Conservation (phyloP, 495 filamentous ascomycete species). For the Neurospora sp. region DNA sequence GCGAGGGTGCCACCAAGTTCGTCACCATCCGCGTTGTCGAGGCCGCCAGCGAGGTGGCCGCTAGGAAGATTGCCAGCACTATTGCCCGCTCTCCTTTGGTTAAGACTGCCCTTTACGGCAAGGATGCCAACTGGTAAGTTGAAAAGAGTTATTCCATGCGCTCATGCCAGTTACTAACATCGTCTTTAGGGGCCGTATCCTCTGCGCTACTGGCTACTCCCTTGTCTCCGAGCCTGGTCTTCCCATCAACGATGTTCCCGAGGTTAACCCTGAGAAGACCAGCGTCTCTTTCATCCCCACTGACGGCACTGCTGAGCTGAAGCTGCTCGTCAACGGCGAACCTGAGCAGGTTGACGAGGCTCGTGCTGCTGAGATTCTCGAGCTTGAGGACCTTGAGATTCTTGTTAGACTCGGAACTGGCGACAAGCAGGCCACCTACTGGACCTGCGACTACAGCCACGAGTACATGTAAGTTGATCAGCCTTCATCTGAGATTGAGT, state of each 20-base stretch:
- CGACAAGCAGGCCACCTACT: constrained; percentile 69
- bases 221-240: constrained; percentile 53
- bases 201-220: constrained; percentile 90
- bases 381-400: constrained; percentile 78
- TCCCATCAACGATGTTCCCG: constrained; percentile 42
- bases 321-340: constrained; percentile 81
- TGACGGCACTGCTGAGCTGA: constrained; percentile 71
- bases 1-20: constrained; percentile 97
- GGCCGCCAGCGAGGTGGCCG: constrained; percentile 53
- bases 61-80: constrained; percentile 64
- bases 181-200: constrained; percentile 59
- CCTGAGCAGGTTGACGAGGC: constrained; percentile 85
- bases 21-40: constrained; percentile 82
- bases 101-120: constrained; percentile 93
- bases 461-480: constrained; percentile 60
- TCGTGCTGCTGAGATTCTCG: constrained; percentile 69
- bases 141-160: not conserved
- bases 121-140: constrained; percentile 83
- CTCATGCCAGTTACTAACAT: constrained; percentile 3
- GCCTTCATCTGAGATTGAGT: not conserved
- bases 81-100: constrained; percentile 93
- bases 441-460: constrained; percentile 97
- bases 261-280: constrained; percentile 70
- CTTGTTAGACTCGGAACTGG: constrained; percentile 63
- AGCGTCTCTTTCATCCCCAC: constrained; percentile 86